A percentile compares a stretch with the other conserved stretches of the same genome.
These are phyloP conservation scores for Erysiphe neolycopersici DNA, from an alignment of 2,329 filamentous ascomycete species.

Conservation along the genomic window DNA sequence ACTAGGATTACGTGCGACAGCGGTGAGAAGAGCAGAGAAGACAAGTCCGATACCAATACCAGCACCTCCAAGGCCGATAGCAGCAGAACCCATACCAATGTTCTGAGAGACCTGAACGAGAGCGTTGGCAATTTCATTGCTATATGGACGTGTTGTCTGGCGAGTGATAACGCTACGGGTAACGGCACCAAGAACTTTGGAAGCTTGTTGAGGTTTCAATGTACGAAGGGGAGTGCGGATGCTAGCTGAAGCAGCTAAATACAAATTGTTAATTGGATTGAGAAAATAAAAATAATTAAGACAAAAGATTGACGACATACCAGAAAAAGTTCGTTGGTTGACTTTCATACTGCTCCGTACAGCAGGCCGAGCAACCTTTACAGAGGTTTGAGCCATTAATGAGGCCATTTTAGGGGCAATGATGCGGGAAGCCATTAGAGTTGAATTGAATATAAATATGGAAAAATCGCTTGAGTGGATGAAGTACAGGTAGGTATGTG, in stretches of 20 bases:
- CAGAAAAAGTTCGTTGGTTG: constrained; percentile 49
- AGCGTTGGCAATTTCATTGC: constrained; percentile 66
- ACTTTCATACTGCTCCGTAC: constrained; percentile 30
- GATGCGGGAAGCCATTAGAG: constrained; percentile 52
- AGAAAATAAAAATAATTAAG: background rate
- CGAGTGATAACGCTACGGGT: constrained; percentile 22
- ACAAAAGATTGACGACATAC: constrained; percentile 17
- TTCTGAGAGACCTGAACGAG: constrained; percentile 81
- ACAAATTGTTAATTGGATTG: background rate
- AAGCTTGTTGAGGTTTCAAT: constrained; percentile 44
- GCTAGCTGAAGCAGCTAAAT: constrained; percentile 15
- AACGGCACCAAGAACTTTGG: constrained; percentile 33
- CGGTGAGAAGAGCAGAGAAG: constrained; percentile 70
- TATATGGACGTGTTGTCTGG: constrained; percentile 48
- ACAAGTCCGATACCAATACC: constrained; percentile 92
- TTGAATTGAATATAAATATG: background rate
- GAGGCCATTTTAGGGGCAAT: constrained; percentile 53
- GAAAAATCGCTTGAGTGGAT: background rate
- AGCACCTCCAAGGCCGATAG: constrained; percentile 77
- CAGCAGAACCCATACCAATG: constrained; percentile 68
- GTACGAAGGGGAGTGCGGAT: constrained; percentile 9
- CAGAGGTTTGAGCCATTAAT: constrained; percentile 31
- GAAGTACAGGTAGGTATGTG: too few relatives aligned
- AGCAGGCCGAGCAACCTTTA: constrained; percentile 55
- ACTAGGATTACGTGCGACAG: constrained; percentile 80